These are phyloP conservation scores for Trametes pubescens DNA, from an alignment of 1,284 basidiomycete species.

Conservation along the genomic window DNA sequence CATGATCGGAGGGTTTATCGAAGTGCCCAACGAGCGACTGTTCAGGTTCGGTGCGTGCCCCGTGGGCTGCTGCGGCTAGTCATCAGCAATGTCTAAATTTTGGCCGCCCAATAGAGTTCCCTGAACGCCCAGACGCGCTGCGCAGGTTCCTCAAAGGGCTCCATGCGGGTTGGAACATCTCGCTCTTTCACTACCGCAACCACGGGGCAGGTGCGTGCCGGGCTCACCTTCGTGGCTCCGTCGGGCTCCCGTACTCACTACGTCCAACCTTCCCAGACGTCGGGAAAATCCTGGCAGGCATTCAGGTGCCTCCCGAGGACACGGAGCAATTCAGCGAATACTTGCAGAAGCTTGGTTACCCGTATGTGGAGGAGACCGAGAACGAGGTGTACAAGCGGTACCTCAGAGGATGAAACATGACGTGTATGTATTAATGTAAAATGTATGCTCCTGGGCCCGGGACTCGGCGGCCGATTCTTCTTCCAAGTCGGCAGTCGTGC, in stretches of 20 bases:
- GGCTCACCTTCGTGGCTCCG: neutral
- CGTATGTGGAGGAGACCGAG: slow-evolving; percentile 92
- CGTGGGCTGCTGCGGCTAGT: slow-evolving; percentile 2
- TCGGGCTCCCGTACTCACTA: slow-evolving; percentile 14
- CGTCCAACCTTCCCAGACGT: slow-evolving; percentile 67
- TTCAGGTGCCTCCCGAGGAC: slow-evolving; percentile 86
- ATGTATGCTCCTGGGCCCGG: neutral
- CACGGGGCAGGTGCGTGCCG: slow-evolving; percentile 85
- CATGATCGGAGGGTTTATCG: slow-evolving; percentile 87
- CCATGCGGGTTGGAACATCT: slow-evolving; percentile 92
- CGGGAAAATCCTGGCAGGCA: slow-evolving; percentile 91
- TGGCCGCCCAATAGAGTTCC: slow-evolving; percentile 76
- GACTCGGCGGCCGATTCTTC: neutral
- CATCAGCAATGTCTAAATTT: neutral
- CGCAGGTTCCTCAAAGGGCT: slow-evolving; percentile 89
- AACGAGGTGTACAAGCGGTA: slow-evolving; percentile 89
- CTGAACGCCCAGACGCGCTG: slow-evolving; percentile 93
- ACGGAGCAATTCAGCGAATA: slow-evolving; percentile 76
- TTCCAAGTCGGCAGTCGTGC: neutral
- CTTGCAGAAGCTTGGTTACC: slow-evolving; percentile 83
- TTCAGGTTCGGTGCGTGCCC: slow-evolving; percentile 87
- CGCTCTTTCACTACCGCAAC: slow-evolving; percentile 97
- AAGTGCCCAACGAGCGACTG: slow-evolving; percentile 86
- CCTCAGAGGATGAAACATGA: slow-evolving; percentile 48
- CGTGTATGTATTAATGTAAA: neutral